Evolutionary conservation across 1,284 basidiomycete species (phyloP), one percentile per base, ranked within the genome.

Genomic region (Boletus semigastroideus): DNA sequence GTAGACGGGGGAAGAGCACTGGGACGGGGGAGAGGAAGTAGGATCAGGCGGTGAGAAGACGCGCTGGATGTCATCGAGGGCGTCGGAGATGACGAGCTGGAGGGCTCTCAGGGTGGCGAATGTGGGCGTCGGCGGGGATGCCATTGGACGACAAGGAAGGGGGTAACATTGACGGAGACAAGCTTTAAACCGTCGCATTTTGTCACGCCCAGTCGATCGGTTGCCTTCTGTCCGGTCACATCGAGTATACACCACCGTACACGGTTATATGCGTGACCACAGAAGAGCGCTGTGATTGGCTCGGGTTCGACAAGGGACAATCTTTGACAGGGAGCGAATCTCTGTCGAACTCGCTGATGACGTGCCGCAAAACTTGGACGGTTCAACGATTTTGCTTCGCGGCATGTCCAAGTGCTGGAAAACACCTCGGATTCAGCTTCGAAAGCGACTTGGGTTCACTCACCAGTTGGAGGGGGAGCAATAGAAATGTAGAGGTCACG

Each of bases 61-160:
- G 45, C 72, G 73, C 64, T 87, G 79, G 39, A 88, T 84, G 59
- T 87, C 83, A 67, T 83, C 77, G 56, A 88, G 70, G 25, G 85
- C 85, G 50, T 84, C 76, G 58, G 79, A 83, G 56, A 88, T 80
- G 64, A 88, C 77, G 58, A 77, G 69, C 55, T 87, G 82, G 28
- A 88, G 77, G 20, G 80, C 79, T 51, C 79, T 79, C 48, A 89
- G 77, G 48, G 76, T 73, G 17, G 81, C 73, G 59, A 89, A 83
- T 42, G 86, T 84, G 25, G 3, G 25, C 80, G 67, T 45, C 33
- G 48, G 33, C 30, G 59, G 25, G 28, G 55, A 52, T 9, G 62
- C 39, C 63, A 65, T 63, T 50, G 30, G 58, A 54, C 33, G 41
- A 46, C 7, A 44, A 42, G 16, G 49, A 42, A 40, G 51, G 49